Evolutionary conservation across 768 basidiomycete genomes (phyloP).

Genomic region (Russula earlei): DNA sequence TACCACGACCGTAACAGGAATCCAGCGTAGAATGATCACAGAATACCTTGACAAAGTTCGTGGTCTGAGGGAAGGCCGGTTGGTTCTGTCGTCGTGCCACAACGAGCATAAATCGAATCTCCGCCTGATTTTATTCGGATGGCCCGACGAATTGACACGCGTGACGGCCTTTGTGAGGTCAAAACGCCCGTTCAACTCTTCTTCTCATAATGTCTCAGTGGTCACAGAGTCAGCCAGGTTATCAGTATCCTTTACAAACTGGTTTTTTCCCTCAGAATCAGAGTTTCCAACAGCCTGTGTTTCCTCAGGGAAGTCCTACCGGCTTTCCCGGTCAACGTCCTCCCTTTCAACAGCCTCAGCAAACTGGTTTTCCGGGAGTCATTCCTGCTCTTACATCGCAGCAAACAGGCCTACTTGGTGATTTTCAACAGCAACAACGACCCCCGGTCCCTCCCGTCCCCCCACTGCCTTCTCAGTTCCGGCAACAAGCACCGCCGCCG

Average conservation of each 20-base stretch:
- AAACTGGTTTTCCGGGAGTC: constrained; percentile 39
- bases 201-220: constrained; percentile 61
- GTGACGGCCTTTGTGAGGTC: too few species aligned
- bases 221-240: constrained; percentile 56
- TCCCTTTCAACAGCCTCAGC: constrained; percentile 52
- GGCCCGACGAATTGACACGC: too few species aligned
- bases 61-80: constrained; percentile 24
- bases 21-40: constrained; percentile 34
- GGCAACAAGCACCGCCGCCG: constrained; percentile 40
- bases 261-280: constrained; percentile 48
- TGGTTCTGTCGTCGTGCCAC: too few species aligned
- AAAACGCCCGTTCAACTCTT: neutral
- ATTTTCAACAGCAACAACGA: constrained; percentile 31
- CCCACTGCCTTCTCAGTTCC: constrained; percentile 20
- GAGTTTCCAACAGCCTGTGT: constrained; percentile 30
- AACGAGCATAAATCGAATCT: too few species aligned
- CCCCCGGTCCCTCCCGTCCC: constrained; percentile 24
- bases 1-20: constrained; percentile 74
- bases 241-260: constrained; percentile 68
- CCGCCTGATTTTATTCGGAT: too few species aligned
- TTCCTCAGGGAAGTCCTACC: constrained; percentile 44
- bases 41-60: constrained; percentile 61
- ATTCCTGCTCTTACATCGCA: constrained; percentile 37
- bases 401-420: constrained; percentile 40
- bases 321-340: constrained; percentile 35